phyloP scores from a whole-genome alignment of 768 basidiomycete genomes.

The Russula emetica region DNA sequence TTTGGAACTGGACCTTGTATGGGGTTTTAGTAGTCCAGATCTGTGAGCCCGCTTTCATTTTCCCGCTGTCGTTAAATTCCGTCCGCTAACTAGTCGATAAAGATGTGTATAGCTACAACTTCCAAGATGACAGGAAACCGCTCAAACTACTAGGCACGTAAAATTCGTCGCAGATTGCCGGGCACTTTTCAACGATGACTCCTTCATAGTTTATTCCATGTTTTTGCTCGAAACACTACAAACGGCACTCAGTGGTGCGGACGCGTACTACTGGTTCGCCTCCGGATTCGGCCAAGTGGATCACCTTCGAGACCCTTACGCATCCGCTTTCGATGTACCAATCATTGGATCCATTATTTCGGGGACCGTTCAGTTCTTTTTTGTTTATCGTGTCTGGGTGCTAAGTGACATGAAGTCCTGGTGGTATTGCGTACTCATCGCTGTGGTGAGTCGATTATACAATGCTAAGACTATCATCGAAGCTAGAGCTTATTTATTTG shows the following conservation, averaged over 20 bases:
- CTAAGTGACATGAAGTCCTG: conserved; percentile 1
- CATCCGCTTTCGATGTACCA: background rate
- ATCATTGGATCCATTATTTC: conserved; percentile 12
- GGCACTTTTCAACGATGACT: too few species aligned
- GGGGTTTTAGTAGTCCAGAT: conserved; percentile 12
- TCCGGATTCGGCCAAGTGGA: conserved; percentile 25
- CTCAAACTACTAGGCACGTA: conserved; percentile 10
- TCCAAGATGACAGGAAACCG: background rate
- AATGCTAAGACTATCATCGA: background rate
- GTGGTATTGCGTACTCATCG: conserved; percentile 8
- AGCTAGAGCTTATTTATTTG: background rate
- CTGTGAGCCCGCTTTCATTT: background rate
- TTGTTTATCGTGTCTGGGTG: conserved; percentile 21
- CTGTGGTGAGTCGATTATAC: background rate
- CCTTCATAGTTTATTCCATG: conserved; percentile 3
- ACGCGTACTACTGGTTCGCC: conserved; percentile 14
- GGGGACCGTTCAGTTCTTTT: conserved; percentile 14
- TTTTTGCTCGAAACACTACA: conserved; percentile 16
- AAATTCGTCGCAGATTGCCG: background rate
- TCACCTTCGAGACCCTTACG: background rate
- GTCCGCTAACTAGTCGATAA: background rate
- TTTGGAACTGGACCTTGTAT: conserved; percentile 20
- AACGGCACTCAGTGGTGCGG: conserved; percentile 1
- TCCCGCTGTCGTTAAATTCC: background rate
- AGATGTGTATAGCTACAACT: conserved; percentile 22